A percentile compares a stretch with the other conserved stretches of the same genome.
phyloP scores from a whole-genome alignment of 352 stramenopile genomes.

The Pythium dissimile region DNA sequence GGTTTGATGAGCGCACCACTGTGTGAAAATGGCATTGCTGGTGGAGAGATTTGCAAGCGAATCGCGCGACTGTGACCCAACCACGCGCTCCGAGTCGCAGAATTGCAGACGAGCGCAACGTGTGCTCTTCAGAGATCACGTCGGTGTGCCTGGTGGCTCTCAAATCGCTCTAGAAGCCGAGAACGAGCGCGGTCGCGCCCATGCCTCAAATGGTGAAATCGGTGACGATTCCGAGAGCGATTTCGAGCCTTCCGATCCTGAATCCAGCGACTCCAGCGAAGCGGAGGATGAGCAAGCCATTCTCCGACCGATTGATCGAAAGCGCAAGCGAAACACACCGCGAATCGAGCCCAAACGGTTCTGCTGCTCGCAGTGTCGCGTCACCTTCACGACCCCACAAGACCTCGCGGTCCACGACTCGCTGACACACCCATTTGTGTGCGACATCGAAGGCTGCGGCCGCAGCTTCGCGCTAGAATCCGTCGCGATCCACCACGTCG shows the following conservation, averaged over 20 bases:
- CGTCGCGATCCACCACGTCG: constrained; percentile 17
- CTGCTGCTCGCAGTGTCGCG: neutral
- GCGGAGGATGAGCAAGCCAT: neutral
- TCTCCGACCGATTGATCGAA: neutral
- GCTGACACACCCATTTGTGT: constrained; percentile 11
- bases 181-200: neutral
- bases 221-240: constrained; percentile 9
- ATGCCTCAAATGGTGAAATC: neutral
- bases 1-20: neutral
- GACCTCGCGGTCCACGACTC: neutral
- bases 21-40: constrained; percentile 3
- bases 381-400: neutral
- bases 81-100: neutral
- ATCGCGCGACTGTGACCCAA: neutral
- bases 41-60: neutral
- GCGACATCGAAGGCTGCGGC: constrained; percentile 19
- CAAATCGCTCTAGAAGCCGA: constrained; percentile 3
- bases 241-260: constrained; percentile 2
- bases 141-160: neutral
- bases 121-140: constrained; percentile 5
- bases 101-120: neutral
- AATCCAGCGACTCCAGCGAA: neutral
- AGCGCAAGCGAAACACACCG: constrained; percentile 14
- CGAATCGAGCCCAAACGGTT: neutral
- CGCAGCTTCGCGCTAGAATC: constrained; percentile 14